Conservation (phyloP, 495 filamentous ascomycete genomes). For the Oidiodendron maius region DNA sequence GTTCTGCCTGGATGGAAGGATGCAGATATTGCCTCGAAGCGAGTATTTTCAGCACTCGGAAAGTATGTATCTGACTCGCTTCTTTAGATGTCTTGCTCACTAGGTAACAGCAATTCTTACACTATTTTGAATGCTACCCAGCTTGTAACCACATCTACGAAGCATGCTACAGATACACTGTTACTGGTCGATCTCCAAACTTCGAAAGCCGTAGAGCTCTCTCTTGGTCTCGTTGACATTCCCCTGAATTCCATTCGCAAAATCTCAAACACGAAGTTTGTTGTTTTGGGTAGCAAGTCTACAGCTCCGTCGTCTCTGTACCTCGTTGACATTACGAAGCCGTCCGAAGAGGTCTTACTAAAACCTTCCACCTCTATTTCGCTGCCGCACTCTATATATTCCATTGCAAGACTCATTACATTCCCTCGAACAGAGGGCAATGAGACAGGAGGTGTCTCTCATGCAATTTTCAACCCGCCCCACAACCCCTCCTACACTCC, state of each 20-base stretch:
- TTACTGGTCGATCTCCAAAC: not conserved
- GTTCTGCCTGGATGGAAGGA: not conserved
- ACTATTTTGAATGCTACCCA: not conserved
- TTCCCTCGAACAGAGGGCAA: not conserved
- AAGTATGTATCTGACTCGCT: not conserved
- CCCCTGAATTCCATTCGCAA: not conserved
- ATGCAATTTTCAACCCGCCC: not conserved
- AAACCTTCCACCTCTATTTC: not conserved
- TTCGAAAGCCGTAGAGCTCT: not conserved
- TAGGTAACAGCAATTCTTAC: not conserved
- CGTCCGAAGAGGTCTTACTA: not conserved
- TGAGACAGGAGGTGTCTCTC: not conserved
- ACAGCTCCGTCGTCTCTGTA: not conserved
- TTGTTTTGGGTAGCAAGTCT: not conserved
- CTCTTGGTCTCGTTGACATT: not conserved
- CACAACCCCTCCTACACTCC: slow-evolving; percentile 19
- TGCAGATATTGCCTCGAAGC: not conserved
- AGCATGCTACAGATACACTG: not conserved
- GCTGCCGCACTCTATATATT: not conserved
- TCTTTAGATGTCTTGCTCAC: not conserved
- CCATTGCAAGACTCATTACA: not conserved
- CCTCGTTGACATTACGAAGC: not conserved
- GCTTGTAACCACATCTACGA: not conserved
- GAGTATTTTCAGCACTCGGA: not conserved
- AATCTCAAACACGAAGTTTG: slow-evolving; percentile 3